These are phyloP conservation scores for Erodium texanum DNA, from an alignment of 441 rosid genomes.

Conservation along the genomic window DNA sequence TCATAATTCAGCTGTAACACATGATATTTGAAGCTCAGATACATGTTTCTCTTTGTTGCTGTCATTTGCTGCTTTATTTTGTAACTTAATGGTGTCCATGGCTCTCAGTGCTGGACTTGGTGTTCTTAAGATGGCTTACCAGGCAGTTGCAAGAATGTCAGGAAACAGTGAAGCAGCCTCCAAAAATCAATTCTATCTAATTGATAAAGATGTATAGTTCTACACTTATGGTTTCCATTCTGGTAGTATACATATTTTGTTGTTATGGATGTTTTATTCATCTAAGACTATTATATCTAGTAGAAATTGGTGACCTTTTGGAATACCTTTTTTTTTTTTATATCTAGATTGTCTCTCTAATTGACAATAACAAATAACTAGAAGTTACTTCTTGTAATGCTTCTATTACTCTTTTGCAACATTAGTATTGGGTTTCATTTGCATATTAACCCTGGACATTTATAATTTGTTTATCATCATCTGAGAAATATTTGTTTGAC, in stretches of 20 bases:
- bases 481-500: conserved; percentile 13
- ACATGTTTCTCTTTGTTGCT: conserved; percentile 10
- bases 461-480: neutral
- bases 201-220: conserved; percentile 79
- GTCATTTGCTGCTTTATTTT: conserved; percentile 7
- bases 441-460: conserved; percentile 2
- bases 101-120: conserved; percentile 90
- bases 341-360: neutral
- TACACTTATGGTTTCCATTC: conserved; percentile 6
- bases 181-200: conserved; percentile 52
- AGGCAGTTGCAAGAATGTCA: conserved; percentile 71
- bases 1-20: conserved; percentile 3
- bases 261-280: neutral
- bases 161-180: conserved; percentile 46
- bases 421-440: conserved; percentile 9
- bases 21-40: conserved; percentile 1
- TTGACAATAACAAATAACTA: neutral
- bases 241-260: neutral
- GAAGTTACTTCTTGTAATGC: neutral
- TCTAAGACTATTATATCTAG: neutral
- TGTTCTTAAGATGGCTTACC: conserved; percentile 63
- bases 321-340: neutral
- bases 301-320: neutral
- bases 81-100: conserved; percentile 16
- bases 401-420: neutral